Percentiles rank a stretch among this genome's conserved stretches.
Conservation (phyloP, 768 basidiomycete species). For the Collybia sp. region DNA sequence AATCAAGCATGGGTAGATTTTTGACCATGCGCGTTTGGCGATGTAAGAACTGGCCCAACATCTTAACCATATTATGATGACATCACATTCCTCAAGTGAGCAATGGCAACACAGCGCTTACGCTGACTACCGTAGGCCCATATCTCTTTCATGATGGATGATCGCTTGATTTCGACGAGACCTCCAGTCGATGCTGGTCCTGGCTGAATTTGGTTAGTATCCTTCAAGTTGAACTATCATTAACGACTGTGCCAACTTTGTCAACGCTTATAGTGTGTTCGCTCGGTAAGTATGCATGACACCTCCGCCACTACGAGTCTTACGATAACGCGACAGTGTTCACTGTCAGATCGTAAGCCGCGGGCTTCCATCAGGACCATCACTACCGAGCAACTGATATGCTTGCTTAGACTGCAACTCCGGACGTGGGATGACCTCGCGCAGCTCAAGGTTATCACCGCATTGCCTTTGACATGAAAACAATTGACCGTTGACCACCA, state of each 20-base stretch:
- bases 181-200: slow-evolving; percentile 34
- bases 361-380: not conserved
- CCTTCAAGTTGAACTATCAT: not conserved
- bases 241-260: not conserved
- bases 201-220: slow-evolving; percentile 46
- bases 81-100: slow-evolving; percentile 34
- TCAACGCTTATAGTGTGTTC: slow-evolving; percentile 31
- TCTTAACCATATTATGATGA: not conserved
- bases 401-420: slow-evolving; percentile 31
- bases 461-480: no score
- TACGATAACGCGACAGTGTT: slow-evolving; percentile 28
- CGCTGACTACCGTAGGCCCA: slow-evolving; percentile 35
- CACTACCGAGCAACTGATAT: not conserved
- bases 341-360: slow-evolving; percentile 40
- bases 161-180: not conserved
- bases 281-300: slow-evolving; percentile 27
- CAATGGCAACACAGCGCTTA: slow-evolving; percentile 38
- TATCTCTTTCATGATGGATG: not conserved
- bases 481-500: slow-evolving; percentile 11
- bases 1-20: slow-evolving; percentile 26
- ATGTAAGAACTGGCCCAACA: slow-evolving; percentile 24
- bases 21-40: slow-evolving; percentile 39
- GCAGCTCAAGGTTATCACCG: slow-evolving; percentile 33
- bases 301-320: slow-evolving; percentile 2
- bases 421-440: slow-evolving; percentile 38